Evolutionary conservation across 108 stramenopile species (phyloP).

Genomic region (Cyclotella cryptica): DNA sequence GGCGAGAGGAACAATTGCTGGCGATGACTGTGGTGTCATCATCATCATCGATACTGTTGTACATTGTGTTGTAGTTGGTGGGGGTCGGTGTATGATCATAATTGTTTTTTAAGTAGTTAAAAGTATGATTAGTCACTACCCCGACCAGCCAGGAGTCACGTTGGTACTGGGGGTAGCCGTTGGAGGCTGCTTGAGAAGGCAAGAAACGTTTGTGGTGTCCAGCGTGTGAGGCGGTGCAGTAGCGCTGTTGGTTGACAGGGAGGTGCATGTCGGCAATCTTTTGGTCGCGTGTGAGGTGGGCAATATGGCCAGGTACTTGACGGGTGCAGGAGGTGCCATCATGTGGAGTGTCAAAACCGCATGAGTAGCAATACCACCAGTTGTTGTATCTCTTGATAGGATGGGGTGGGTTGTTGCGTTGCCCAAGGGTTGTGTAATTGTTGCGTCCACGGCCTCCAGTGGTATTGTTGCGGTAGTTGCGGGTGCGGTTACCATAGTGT

Average conservation of each 20-base stretch:
- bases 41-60: not conserved
- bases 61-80: not conserved
- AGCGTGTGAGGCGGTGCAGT: not conserved
- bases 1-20: no score
- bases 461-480: not conserved
- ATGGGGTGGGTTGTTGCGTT: not conserved
- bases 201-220: not conserved
- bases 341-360: conserved; percentile 1
- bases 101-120: not conserved
- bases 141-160: not conserved
- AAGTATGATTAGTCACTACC: not conserved
- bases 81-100: conserved; percentile 1
- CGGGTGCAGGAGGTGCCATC: not conserved
- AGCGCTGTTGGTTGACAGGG: not conserved
- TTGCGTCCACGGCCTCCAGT: not conserved
- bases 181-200: not conserved
- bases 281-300: not conserved
- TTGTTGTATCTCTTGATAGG: not conserved
- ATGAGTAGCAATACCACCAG: not conserved
- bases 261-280: conserved; percentile 5
- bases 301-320: not conserved
- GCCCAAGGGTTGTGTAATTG: not conserved
- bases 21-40: not conserved
- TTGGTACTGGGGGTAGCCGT: conserved; percentile 1
- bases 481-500: not conserved